Percentiles rank a stretch among this genome's conserved stretches.
phyloP scores from a whole-genome alignment of 306 rosid species.

The Arachis hypogaea region DNA sequence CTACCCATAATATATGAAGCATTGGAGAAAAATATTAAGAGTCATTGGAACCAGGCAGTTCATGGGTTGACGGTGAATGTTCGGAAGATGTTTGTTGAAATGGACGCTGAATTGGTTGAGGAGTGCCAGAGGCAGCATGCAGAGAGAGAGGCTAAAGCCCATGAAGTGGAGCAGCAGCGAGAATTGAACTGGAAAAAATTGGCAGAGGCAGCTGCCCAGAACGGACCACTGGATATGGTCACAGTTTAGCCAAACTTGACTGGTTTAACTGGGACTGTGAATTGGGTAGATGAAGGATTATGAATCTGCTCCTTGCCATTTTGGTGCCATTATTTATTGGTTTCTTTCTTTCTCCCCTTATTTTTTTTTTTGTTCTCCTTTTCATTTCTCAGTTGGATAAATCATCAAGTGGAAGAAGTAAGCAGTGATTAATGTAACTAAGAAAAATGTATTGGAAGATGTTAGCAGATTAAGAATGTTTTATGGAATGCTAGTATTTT shows the following conservation, averaged over 20 bases:
- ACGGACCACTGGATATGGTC: slow-evolving; percentile 58
- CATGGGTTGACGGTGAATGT: slow-evolving; percentile 86
- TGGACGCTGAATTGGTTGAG: slow-evolving; percentile 87
- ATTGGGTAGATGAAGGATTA: slow-evolving; percentile 41
- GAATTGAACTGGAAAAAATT: slow-evolving; percentile 82
- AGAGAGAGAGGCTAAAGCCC: slow-evolving; percentile 68
- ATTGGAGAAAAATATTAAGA: slow-evolving; percentile 79
- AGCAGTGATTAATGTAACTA: slow-evolving; percentile 65
- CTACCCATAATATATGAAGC: slow-evolving; percentile 86
- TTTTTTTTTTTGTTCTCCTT: slow-evolving; percentile 29
- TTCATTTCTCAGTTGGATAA: slow-evolving; percentile 51
- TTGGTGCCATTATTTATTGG: slow-evolving; percentile 56
- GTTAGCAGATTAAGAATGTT: slow-evolving; percentile 62
- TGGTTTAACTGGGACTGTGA: slow-evolving; percentile 35
- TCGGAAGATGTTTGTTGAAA: slow-evolving; percentile 88
- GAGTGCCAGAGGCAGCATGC: slow-evolving; percentile 80
- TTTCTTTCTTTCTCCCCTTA: slow-evolving; percentile 37
- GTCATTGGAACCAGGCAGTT: slow-evolving; percentile 97
- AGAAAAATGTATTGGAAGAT: slow-evolving; percentile 48
- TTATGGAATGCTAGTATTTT: slow-evolving; percentile 55
- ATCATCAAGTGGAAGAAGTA: slow-evolving; percentile 47
- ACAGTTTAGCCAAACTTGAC: slow-evolving; percentile 45
- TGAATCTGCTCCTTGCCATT: slow-evolving; percentile 50
- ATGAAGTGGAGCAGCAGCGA: slow-evolving; percentile 73
- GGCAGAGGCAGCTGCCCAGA: slow-evolving; percentile 78